These are phyloP conservation scores for Neurospora intermedia DNA, from an alignment of 495 filamentous ascomycete genomes.

Conservation along the genomic window DNA sequence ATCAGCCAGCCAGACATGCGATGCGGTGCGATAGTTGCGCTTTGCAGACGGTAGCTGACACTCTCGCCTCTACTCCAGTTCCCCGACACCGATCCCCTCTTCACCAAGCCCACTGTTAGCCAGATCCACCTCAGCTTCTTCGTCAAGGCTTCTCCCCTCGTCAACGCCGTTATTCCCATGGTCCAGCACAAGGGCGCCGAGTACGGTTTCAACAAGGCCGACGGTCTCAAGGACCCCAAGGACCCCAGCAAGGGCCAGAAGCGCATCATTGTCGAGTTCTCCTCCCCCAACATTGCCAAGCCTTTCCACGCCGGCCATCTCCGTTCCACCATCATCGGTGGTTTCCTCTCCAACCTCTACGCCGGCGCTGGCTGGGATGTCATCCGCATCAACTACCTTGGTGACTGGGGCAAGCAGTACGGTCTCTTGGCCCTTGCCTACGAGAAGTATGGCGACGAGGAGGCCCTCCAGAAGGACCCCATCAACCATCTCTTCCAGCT, in stretches of 20 bases:
- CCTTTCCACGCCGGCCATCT: constrained; percentile 61
- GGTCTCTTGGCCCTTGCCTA: constrained; percentile 50
- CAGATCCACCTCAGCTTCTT: constrained; percentile 76
- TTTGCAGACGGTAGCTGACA: not conserved
- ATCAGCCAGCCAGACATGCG: not conserved
- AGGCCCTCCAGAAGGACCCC: constrained; percentile 43
- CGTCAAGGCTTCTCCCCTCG: constrained; percentile 51
- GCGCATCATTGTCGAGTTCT: constrained; percentile 53
- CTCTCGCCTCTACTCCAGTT: constrained; percentile 35
- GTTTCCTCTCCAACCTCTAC: constrained; percentile 52
- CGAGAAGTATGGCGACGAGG: constrained; percentile 49
- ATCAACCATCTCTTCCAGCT: constrained; percentile 56
- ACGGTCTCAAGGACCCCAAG: constrained; percentile 55
- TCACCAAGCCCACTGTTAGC: constrained; percentile 51
- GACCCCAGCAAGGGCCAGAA: constrained; percentile 63
- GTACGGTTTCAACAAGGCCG: constrained; percentile 56
- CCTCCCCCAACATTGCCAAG: constrained; percentile 53
- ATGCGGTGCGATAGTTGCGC: not conserved
- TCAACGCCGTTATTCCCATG: constrained; percentile 49
- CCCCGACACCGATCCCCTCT: constrained; percentile 60
- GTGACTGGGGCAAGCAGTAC: constrained; percentile 61
- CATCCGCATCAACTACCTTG: constrained; percentile 53
- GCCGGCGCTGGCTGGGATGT: constrained; percentile 52
- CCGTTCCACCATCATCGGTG: constrained; percentile 56
- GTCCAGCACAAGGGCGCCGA: constrained; percentile 49